phyloP scores from a whole-genome alignment of 1,284 basidiomycete species.

The Moniliophthora roreri region DNA sequence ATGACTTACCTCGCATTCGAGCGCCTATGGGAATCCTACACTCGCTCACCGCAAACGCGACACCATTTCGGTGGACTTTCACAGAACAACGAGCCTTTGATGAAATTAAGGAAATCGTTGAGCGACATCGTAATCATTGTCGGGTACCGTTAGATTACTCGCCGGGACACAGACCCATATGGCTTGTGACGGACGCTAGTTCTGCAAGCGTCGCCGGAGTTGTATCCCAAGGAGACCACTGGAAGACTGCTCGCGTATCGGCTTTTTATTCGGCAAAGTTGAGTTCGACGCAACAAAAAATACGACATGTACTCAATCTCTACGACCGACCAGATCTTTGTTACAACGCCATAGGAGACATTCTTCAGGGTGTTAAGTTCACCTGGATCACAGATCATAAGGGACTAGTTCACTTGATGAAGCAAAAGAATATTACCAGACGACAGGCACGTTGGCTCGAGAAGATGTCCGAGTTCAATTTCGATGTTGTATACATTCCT shows the following conservation, averaged over 20 bases:
- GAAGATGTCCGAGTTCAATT: slow-evolving; percentile 17
- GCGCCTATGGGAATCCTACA: slow-evolving; percentile 26
- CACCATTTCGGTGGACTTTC: slow-evolving; percentile 22
- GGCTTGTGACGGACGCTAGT: slow-evolving; percentile 24
- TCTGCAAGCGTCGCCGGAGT: slow-evolving; percentile 20
- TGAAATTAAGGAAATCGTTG: slow-evolving; percentile 20
- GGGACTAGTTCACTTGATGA: slow-evolving; percentile 22
- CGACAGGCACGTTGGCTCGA: slow-evolving; percentile 29
- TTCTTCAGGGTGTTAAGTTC: slow-evolving; percentile 25
- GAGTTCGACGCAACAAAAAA: slow-evolving; percentile 15
- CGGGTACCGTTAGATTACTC: slow-evolving; percentile 22
- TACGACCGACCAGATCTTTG: slow-evolving; percentile 27
- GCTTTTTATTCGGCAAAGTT: slow-evolving; percentile 33
- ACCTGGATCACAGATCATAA: slow-evolving; percentile 32
- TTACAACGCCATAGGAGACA: slow-evolving; percentile 22
- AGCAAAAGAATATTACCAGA: slow-evolving; percentile 22
- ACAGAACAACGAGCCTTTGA: slow-evolving; percentile 29
- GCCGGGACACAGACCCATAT: slow-evolving; percentile 14
- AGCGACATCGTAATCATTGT: slow-evolving; percentile 13
- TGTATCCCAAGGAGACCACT: slow-evolving; percentile 21
- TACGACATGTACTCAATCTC: slow-evolving; percentile 27
- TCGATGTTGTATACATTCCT: slow-evolving; percentile 2
- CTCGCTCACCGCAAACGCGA: slow-evolving; percentile 14
- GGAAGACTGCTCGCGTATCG: slow-evolving; percentile 15
- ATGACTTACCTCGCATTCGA: slow-evolving; percentile 18